A percentile compares a stretch with the other conserved stretches of the same genome.
Conservation (phyloP, 139 green algal genomes). For the Tetradesmus obliquus region DNA sequence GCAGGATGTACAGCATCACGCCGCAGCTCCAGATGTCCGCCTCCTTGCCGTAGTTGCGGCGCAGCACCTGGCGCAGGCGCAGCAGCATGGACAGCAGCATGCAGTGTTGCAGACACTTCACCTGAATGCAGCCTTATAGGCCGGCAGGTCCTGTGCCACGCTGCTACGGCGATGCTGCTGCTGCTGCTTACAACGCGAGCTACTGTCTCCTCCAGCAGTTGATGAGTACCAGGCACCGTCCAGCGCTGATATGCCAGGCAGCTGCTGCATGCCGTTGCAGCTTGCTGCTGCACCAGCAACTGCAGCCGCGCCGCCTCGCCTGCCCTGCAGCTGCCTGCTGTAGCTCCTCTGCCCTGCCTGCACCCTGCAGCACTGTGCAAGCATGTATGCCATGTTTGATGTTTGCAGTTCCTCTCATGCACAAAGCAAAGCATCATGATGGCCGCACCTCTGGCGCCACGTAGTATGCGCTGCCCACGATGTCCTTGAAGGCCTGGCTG, state of each 20-base stretch:
- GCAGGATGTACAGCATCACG: conserved; percentile 91
- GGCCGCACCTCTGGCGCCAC: conserved; percentile 67
- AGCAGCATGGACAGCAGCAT: conserved; percentile 62
- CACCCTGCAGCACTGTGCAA: neutral
- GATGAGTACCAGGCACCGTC: too few relatives aligned
- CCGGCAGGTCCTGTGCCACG: neutral
- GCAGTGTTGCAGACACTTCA: too few relatives aligned
- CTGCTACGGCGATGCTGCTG: neutral
- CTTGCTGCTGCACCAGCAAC: neutral
- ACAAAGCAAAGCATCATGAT: neutral
- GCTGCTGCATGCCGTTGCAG: neutral
- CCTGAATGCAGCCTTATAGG: neutral
- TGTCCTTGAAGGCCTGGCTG: conserved; percentile 67
- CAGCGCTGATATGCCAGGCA: too few relatives aligned
- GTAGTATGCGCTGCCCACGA: conserved; percentile 94
- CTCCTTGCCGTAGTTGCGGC: conserved; percentile 70
- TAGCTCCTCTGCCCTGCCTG: neutral
- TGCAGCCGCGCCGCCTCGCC: too few relatives aligned
- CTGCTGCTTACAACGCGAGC: neutral
- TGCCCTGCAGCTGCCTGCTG: neutral
- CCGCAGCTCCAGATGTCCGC: conserved; percentile 91
- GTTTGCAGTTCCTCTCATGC: neutral
- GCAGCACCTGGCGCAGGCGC: conserved; percentile 74
- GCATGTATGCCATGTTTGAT: neutral
- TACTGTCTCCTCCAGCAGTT: neutral